Evolutionary conservation across 164 flowering plant species (phyloP).

Genomic region (Magnolia officinalis): DNA sequence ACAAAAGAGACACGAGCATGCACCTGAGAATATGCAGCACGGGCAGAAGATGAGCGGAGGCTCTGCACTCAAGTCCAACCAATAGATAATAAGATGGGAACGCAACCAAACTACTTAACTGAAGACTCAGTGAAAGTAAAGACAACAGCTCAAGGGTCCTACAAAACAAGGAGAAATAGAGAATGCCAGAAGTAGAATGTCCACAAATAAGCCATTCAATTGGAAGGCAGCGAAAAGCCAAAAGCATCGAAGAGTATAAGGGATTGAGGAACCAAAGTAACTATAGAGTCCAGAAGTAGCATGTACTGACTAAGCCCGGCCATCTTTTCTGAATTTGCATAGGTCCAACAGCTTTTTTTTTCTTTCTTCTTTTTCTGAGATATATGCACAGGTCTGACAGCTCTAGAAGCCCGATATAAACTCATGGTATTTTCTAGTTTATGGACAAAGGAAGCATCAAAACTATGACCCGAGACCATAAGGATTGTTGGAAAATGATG

Average conservation of each 20-base stretch:
- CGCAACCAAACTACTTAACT: constrained; percentile 4
- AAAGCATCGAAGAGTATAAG: neutral
- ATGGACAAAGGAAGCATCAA: neutral
- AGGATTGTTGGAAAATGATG: no score
- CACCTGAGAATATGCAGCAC: constrained; percentile 15
- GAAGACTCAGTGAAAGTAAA: constrained; percentile 2
- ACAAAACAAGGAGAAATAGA: constrained; percentile 2
- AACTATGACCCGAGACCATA: neutral
- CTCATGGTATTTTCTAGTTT: neutral
- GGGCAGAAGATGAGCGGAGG: constrained; percentile 16
- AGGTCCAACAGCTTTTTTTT: neutral
- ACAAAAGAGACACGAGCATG: constrained; percentile 7
- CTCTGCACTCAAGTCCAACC: constrained; percentile 23
- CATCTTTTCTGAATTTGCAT: neutral
- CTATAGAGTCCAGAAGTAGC: neutral
- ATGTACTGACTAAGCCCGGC: neutral
- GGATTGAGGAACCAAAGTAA: neutral
- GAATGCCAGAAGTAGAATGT: neutral
- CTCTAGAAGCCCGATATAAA: neutral
- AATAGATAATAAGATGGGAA: constrained; percentile 14
- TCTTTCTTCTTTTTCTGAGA: neutral
- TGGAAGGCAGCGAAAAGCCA: neutral
- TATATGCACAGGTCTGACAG: neutral
- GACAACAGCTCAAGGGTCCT: constrained; percentile 3
- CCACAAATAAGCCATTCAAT: constrained; percentile 2